Evolutionary conservation across 192 early-diverging fungal genomes (phyloP).

Genomic region (Polychytrium aggregatum): DNA sequence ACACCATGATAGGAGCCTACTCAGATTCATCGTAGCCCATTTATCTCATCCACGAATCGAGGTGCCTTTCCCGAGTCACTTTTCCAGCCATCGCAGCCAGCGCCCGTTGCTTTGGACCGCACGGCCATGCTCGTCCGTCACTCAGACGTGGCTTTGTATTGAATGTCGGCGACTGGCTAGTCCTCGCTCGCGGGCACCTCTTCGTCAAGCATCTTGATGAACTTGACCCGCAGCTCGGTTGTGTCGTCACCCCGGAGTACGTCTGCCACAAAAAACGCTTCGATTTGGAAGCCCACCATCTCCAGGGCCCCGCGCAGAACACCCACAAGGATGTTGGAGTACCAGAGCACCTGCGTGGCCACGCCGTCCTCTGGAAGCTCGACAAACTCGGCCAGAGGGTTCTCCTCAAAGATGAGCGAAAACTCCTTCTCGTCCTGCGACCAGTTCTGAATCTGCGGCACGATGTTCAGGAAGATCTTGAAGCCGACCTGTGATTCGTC

Average conservation of each 20-base stretch:
- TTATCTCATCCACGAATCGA: too few species aligned
- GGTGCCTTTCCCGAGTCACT: too few species aligned
- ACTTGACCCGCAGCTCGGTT: constrained; percentile 86
- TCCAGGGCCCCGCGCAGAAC: constrained; percentile 90
- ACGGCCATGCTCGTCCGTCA: too few species aligned
- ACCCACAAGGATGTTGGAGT: constrained; percentile 91
- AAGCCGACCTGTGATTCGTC: constrained; percentile 61
- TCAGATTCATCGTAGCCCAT: too few species aligned
- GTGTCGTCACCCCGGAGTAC: constrained; percentile 74
- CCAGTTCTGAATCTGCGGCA: constrained; percentile 72
- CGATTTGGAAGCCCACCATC: constrained; percentile 90
- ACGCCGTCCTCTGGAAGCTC: constrained; percentile 75
- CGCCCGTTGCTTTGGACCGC: too few species aligned
- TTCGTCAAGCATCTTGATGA: constrained; percentile 83
- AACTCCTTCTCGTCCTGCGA: constrained; percentile 78
- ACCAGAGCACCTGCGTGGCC: constrained; percentile 68
- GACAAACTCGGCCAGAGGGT: constrained; percentile 94
- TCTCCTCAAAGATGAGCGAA: constrained; percentile 89
- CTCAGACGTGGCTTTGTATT: too few species aligned
- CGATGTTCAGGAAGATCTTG: constrained; percentile 89
- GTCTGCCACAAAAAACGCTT: constrained; percentile 74
- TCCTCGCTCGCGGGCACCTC: constrained; percentile 82
- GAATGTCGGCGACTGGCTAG: too few species aligned
- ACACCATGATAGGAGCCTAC: too few species aligned
- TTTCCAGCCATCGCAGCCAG: too few species aligned